Percentiles rank a stretch among this genome's conserved stretches.
Conservation (phyloP, 2,329 filamentous ascomycete genomes). For the Simplicillium sp. region DNA sequence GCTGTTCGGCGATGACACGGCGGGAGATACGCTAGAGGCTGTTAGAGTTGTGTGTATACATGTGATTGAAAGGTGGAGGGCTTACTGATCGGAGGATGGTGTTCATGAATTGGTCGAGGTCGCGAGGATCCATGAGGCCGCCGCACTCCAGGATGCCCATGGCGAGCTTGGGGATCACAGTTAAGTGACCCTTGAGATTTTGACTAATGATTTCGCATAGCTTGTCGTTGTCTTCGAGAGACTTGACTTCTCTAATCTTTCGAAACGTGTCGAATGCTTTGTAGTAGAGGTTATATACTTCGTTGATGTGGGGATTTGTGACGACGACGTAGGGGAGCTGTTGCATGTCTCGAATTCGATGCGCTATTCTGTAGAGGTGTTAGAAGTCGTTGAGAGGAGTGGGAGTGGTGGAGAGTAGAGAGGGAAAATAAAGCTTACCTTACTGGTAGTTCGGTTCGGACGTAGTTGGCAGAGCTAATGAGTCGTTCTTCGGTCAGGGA, state of each 20-base stretch:
- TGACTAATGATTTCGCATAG: slow-evolving; percentile 74
- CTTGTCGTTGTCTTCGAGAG: slow-evolving; percentile 78
- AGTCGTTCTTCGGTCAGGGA: slow-evolving; percentile 84
- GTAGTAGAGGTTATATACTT: slow-evolving; percentile 96
- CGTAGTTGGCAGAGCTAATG: slow-evolving; percentile 93
- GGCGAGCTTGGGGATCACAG: slow-evolving; percentile 86
- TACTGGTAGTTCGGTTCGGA: slow-evolving; percentile 85
- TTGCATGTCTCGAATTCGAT: slow-evolving; percentile 95
- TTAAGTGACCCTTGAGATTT: slow-evolving; percentile 78
- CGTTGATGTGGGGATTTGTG: slow-evolving; percentile 86
- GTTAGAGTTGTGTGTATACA: neutral
- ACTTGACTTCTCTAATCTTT: slow-evolving; percentile 72
- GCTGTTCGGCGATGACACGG: slow-evolving; percentile 94
- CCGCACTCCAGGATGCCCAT: slow-evolving; percentile 92
- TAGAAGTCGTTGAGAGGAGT: neutral
- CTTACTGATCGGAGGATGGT: slow-evolving; percentile 79
- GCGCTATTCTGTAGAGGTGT: slow-evolving; percentile 56
- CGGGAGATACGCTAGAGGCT: slow-evolving; percentile 71
- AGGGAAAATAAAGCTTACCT: slow-evolving; percentile 36
- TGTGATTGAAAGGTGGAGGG: neutral
- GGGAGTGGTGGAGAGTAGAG: neutral
- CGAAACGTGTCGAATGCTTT: slow-evolving; percentile 90
- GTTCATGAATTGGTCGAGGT: slow-evolving; percentile 92
- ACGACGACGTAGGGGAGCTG: slow-evolving; percentile 92
- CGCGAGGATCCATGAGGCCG: slow-evolving; percentile 67